Base-by-base conservation (phyloP, 371 early-diverging fungal species). In the Homolaphlyctis polyrhiza region DNA sequence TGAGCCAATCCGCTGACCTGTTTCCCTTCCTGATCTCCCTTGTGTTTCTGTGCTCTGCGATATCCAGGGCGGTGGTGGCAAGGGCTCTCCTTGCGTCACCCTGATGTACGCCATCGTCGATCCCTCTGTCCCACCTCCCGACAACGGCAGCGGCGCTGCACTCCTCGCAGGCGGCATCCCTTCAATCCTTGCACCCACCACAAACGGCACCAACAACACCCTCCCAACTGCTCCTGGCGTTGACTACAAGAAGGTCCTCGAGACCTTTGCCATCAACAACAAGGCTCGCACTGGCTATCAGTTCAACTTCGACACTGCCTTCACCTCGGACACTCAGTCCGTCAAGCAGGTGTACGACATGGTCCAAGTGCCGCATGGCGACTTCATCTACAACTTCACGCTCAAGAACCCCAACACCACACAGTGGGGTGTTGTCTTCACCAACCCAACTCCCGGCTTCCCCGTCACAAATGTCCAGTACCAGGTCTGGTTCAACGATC, bases 401-500 rank as follows among this genome's bases (percentile, higher is more conserved):
- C 27, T 35, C 8, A 8, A 18, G 11, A 11, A 11, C 18, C 11
- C 11, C 8, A 39, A 39, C 39, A 39, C 39, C 11, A 39, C 39
- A 8, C 11, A 8, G 39, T 39, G 39, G 39, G 39, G 39, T 39
- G 39, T n/a, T n/a, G n/a, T 67, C 16, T 74, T 74, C 60, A 71
- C 65, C 21, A 54, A 65, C 16, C 64, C 62, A 21, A 27, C 58
- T 30, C 54, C 61, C 16, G 45, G 43, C 30, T 63, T 66, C 14
- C n/a, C 76, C 47, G 70, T 72, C 50, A n/a, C n/a, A n/a, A 86
- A 84, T 68, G 75, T 80, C 57, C 79, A 78, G 50, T 89, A 88
- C 67, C 89, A 88, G 67, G 68, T 86, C 34, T 89, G 89, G 89
- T 86, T 76, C 73, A 89, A 89, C 71, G 77, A 75, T 58, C 71